Base-by-base conservation (phyloP, 2,329 filamentous ascomycete species). In the Rhytidhysteron rufulum region DNA sequence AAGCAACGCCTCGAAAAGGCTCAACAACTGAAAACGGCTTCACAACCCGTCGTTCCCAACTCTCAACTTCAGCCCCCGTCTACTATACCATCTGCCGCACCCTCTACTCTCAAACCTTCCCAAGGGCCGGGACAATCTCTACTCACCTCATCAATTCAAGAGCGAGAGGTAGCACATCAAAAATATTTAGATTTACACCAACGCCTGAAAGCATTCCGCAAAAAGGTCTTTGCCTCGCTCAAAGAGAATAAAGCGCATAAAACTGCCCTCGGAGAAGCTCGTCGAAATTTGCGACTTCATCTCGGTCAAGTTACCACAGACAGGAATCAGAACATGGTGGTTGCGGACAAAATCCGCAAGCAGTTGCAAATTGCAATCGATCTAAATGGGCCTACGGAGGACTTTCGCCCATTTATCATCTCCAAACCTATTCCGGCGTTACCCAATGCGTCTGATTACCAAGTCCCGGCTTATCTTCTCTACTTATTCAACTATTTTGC, bases 401-500 rank as follows among this genome's bases (percentile, higher is more conserved):
- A 67, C 37, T 60, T 65, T 31, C 61, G 62, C 15, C 57, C 51
- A 8, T 67, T 45, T 60, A 60, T 60, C 32, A 64, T 56, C 27
- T 58, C 56, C 10, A 57, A 58, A 22, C 47, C 51, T n/a, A 50
- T 59, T 16, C 59, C 60, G 2, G 44, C 44, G 16, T 39, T 59
- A 16, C 46, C 52, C 13, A 55, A 56, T 40, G 54, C 59, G 21
- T 51, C 50, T 4, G 53, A 62, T 17, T 55, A 59, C 17, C 55
- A 57, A 75, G 58, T 77, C 77, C 61, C 61, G 18, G 53, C 55
- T n/a, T 53, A 65, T 31, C 48, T 66, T 4, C 47, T 94, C 19
- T 94, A 89, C 59, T 74, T 88, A 2, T 72, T 94, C 41, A 89
- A 86, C 53, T 80, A 85, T 37, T 83, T 90, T 48, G 73, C 83